Percentiles rank a stretch among this genome's conserved stretches.
Conservation (phyloP, 345 rosid species). For the Camelina sativa region DNA sequence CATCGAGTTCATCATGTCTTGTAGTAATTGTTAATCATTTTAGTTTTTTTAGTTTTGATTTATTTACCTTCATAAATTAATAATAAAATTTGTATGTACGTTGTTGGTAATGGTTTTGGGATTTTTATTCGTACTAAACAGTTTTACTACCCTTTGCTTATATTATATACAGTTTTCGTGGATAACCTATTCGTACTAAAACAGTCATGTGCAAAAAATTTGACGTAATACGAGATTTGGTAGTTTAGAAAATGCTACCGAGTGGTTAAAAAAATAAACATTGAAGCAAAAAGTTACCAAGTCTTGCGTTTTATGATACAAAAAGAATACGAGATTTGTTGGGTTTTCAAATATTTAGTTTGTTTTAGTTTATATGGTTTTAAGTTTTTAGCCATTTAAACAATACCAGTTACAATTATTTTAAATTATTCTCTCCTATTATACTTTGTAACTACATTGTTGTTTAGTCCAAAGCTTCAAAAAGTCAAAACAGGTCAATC, state of each 20-base stretch:
- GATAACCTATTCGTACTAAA: too few species aligned
- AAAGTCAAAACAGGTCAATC: slow-evolving; percentile 26
- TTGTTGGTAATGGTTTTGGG: too few species aligned
- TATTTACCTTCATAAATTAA: too few species aligned
- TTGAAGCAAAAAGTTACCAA: background rate
- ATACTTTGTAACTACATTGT: background rate
- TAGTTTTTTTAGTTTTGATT: too few species aligned
- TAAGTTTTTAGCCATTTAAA: background rate
- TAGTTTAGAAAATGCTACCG: background rate
- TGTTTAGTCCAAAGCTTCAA: slow-evolving; percentile 13
- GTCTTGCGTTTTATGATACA: background rate
- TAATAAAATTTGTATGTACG: too few species aligned
- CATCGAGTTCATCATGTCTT: too few species aligned
- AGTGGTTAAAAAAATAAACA: background rate
- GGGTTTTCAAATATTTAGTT: background rate
- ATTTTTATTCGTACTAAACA: too few species aligned
- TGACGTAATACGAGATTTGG: background rate
- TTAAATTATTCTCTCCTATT: background rate
- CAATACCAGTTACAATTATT: too few species aligned
- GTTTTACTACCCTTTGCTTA: too few species aligned
- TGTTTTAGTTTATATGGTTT: background rate
- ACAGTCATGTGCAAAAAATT: too few species aligned
- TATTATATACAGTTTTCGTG: too few species aligned
- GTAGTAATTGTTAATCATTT: too few species aligned
- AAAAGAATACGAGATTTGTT: background rate